These are phyloP conservation scores for Gossypium stocksii DNA, from an alignment of 345 rosid genomes.

Conservation along the genomic window DNA sequence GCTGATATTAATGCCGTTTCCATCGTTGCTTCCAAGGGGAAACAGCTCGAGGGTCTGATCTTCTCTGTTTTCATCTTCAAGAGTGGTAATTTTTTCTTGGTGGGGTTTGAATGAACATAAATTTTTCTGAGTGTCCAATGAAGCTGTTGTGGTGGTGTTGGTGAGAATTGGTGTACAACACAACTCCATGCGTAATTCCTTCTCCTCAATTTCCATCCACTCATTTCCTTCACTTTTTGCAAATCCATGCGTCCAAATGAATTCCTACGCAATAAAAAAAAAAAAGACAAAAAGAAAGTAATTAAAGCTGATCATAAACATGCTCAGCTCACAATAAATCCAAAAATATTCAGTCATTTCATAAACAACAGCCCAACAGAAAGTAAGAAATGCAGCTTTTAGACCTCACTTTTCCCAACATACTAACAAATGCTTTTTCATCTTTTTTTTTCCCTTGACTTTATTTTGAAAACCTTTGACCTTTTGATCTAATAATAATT, in stretches of 20 bases:
- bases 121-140: conserved; percentile 3
- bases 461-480: conserved; percentile 7
- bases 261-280: conserved; percentile 16
- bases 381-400: conserved; percentile 32
- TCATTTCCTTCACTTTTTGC: conserved; percentile 22
- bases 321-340: neutral
- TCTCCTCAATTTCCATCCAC: conserved; percentile 30
- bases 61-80: conserved; percentile 29
- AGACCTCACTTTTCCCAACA: conserved; percentile 26
- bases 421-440: conserved; percentile 19
- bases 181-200: conserved; percentile 22
- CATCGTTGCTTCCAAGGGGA: conserved; percentile 31
- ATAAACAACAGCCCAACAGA: conserved; percentile 22
- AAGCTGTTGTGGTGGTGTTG: conserved; percentile 14
- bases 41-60: conserved; percentile 52
- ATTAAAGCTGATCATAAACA: neutral
- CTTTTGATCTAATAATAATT: conserved; percentile 13
- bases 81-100: conserved; percentile 15
- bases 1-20: conserved; percentile 13
- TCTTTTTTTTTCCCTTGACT: conserved; percentile 11
- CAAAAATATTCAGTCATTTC: conserved; percentile 13
- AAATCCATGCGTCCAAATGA: conserved; percentile 17
- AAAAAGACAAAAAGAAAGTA: neutral
- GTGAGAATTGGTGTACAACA: conserved; percentile 13
- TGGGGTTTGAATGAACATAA: conserved; percentile 11